These are phyloP conservation scores for Phytophthora megakarya DNA, from an alignment of 352 stramenopile species.

Conservation along the genomic window DNA sequence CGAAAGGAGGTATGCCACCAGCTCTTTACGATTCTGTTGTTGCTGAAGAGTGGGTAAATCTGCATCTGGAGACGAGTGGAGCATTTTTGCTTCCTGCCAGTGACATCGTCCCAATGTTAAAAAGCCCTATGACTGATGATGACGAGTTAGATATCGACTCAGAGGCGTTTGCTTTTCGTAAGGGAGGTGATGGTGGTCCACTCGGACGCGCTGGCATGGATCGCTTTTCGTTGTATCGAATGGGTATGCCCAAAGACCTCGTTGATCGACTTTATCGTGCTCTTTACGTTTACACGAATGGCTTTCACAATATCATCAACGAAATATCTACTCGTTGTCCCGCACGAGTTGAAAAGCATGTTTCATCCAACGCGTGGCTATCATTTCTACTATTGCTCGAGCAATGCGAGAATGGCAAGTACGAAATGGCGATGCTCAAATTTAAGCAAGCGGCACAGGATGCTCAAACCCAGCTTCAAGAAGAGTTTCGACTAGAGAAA, in stretches of 20 bases:
- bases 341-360: conserved; percentile 63
- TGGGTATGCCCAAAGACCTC: conserved; percentile 79
- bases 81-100: conserved; percentile 55
- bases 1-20: conserved; percentile 35
- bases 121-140: conserved; percentile 22
- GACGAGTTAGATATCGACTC: conserved; percentile 46
- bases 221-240: conserved; percentile 64
- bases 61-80: conserved; percentile 63
- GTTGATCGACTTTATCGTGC: conserved; percentile 82
- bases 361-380: conserved; percentile 83
- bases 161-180: conserved; percentile 56
- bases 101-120: conserved; percentile 50
- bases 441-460: conserved; percentile 74
- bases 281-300: conserved; percentile 86
- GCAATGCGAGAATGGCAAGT: conserved; percentile 80
- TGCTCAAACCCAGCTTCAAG: conserved; percentile 56
- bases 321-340: conserved; percentile 79
- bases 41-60: conserved; percentile 82
- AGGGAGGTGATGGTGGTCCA: conserved; percentile 40
- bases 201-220: conserved; percentile 73
- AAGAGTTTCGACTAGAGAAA: conserved; percentile 52
- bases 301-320: conserved; percentile 85
- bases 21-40: conserved; percentile 69
- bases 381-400: conserved; percentile 77
- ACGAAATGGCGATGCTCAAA: conserved; percentile 89